Conservation (phyloP, 306 rosid genomes). For the Crotalaria pallida region DNA sequence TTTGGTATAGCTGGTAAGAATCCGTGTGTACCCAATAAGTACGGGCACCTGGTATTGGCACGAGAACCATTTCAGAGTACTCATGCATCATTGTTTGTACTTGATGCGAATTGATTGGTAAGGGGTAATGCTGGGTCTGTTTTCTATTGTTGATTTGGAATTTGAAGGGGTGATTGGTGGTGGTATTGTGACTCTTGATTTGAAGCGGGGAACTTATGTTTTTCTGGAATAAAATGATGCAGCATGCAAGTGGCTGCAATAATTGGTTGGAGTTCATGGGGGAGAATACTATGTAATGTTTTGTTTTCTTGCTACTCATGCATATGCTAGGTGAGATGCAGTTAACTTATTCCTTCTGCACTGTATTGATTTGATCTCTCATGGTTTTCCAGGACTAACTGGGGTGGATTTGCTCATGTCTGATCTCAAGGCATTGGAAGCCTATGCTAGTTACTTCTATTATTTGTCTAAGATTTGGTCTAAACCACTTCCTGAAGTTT, state of each 20-base stretch:
- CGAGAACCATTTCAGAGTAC: too few species aligned
- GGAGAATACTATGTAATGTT: neutral
- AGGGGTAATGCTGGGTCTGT: neutral
- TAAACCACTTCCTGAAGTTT: conserved; percentile 84
- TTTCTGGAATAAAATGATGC: neutral
- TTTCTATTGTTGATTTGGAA: neutral
- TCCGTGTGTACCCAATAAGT: too few species aligned
- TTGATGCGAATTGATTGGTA: too few species aligned
- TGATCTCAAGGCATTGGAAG: conserved; percentile 82
- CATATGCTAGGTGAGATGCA: neutral
- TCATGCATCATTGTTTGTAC: neutral
- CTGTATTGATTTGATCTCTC: neutral
- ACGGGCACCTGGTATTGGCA: too few species aligned
- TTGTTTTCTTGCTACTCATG: neutral
- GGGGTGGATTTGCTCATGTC: conserved; percentile 73
- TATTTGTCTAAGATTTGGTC: conserved; percentile 71
- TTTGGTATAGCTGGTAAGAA: too few species aligned
- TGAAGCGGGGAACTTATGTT: neutral
- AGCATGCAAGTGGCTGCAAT: neutral
- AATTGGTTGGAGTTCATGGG: neutral
- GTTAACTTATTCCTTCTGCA: neutral
- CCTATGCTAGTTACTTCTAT: conserved; percentile 66
- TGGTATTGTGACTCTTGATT: neutral
- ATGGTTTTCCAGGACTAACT: conserved; percentile 49
- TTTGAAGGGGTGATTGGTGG: neutral